Evolutionary conservation across 495 filamentous ascomycete genomes (phyloP).

Genomic region (Penicillium pulvis): DNA sequence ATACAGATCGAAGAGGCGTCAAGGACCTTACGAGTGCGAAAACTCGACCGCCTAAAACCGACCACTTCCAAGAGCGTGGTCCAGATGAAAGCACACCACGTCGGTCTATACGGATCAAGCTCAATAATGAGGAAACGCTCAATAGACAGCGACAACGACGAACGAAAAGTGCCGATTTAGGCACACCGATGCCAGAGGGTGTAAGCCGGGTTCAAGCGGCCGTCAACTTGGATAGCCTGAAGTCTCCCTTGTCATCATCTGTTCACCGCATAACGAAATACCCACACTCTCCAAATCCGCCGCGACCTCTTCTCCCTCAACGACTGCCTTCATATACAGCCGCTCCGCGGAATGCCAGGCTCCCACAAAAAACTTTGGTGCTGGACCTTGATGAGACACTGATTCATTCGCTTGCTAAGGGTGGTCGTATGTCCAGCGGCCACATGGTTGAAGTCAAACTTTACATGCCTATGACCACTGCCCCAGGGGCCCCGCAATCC

Average conservation of each 20-base stretch:
- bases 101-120: conserved; percentile 87
- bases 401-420: conserved; percentile 96
- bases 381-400: conserved; percentile 95
- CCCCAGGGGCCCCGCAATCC: conserved; percentile 61
- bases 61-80: conserved; percentile 34
- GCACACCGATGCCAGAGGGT: conserved; percentile 32
- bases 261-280: conserved; percentile 76
- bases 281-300: conserved; percentile 83
- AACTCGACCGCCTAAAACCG: conserved; percentile 51
- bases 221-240: conserved; percentile 53
- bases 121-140: conserved; percentile 75
- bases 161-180: conserved; percentile 37
- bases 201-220: conserved; percentile 33
- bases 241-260: conserved; percentile 89
- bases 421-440: conserved; percentile 90
- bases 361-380: conserved; percentile 84
- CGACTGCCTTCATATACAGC: conserved; percentile 80
- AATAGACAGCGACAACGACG: conserved; percentile 56
- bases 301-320: conserved; percentile 82
- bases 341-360: conserved; percentile 45
- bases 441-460: conserved; percentile 99
- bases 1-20: conserved; percentile 37
- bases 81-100: conserved; percentile 67
- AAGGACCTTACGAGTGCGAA: conserved; percentile 31
- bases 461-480: conserved; percentile 60